A percentile compares a stretch with the other conserved stretches of the same genome.
Conservation (phyloP, 169 alveolate species). For the Plasmodium vivax region DNA sequence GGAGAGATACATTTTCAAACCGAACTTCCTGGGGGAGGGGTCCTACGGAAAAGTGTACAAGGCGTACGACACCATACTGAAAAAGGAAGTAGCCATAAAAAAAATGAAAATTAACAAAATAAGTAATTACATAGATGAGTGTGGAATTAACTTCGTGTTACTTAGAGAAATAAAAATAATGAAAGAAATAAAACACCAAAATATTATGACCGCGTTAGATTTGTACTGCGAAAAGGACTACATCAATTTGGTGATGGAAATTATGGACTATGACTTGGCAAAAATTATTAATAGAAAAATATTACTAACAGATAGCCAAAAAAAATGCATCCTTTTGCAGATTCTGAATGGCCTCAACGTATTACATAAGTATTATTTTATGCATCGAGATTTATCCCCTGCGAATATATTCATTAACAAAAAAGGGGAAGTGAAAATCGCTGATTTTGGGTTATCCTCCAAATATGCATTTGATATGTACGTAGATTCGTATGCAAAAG, state of each 20-base stretch:
- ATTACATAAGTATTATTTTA: conserved; percentile 83
- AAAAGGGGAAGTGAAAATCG: conserved; percentile 88
- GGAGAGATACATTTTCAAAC: conserved; percentile 82
- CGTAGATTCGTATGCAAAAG: conserved; percentile 73
- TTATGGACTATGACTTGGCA: conserved; percentile 94
- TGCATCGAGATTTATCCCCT: conserved; percentile 90
- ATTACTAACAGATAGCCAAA: conserved; percentile 90
- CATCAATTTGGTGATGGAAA: conserved; percentile 92
- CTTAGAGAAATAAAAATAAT: conserved; percentile 93
- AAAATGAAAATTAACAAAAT: conserved; percentile 89
- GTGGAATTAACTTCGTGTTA: conserved; percentile 93
- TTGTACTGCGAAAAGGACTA: conserved; percentile 89
- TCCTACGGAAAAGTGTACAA: conserved; percentile 96
- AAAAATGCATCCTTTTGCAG: conserved; percentile 89
- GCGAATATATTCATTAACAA: conserved; percentile 87
- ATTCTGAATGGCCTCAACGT: conserved; percentile 83
- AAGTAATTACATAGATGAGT: conserved; percentile 84
- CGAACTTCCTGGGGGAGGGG: conserved; percentile 95
- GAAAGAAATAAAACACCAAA: conserved; percentile 91
- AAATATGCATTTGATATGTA: conserved; percentile 79
- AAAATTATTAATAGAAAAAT: conserved; percentile 89
- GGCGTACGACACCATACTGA: conserved; percentile 88
- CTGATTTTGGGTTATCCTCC: conserved; percentile 92
- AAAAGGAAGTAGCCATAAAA: conserved; percentile 92
- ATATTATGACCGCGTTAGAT: conserved; percentile 90